Percentiles rank a stretch among this genome's conserved stretches.
These are phyloP conservation scores for Saccharomycopsis hybrid DNA, from an alignment of 1,139 yeast genomes.

Conservation along the genomic window DNA sequence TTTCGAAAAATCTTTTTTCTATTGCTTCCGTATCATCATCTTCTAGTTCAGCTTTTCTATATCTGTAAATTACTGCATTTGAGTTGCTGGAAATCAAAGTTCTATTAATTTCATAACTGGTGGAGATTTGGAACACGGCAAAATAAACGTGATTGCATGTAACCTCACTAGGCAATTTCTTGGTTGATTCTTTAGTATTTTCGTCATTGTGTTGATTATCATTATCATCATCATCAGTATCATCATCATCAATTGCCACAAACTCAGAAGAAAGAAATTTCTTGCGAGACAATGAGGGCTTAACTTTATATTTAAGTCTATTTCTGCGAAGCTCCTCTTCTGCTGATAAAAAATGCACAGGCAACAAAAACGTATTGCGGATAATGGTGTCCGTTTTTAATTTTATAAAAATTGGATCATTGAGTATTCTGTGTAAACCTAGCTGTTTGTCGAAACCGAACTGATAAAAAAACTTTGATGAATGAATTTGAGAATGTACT, in stretches of 20 bases:
- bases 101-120: constrained; percentile 1
- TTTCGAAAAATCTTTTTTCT: no score
- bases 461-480: constrained; percentile 1
- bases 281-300: no score
- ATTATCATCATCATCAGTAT: no score
- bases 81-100: constrained; percentile 2
- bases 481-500: constrained; percentile 7
- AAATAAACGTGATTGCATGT: neutral
- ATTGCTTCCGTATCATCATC: no score
- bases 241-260: no score
- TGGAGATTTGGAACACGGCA: constrained; percentile 4
- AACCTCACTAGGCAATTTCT: neutral
- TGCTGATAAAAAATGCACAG: neutral
- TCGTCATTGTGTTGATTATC: no score
- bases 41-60: neutral
- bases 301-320: no score
- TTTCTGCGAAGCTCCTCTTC: neutral
- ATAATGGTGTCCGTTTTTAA: neutral
- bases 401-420: constrained; percentile 5
- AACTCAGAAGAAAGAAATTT: no score
- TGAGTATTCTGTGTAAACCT: neutral
- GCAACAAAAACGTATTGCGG: constrained; percentile 3
- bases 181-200: neutral
- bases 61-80: neutral
- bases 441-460: neutral